Conservation (phyloP, 495 filamentous ascomycete species). For the Daldinia grandis region DNA sequence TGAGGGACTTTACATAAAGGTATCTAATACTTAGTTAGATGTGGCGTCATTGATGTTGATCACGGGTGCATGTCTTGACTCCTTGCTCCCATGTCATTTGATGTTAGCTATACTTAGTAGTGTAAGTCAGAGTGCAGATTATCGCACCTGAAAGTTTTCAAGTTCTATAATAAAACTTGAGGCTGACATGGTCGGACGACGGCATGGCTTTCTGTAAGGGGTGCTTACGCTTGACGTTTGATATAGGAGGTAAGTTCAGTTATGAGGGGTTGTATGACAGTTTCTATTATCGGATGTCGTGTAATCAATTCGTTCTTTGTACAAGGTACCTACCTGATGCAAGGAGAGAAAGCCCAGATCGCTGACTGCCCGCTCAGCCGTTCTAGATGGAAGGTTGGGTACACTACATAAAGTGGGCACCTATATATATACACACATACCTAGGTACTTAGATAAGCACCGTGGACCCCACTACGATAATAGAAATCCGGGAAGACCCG, state of each 20-base stretch:
- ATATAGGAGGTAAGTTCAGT: not conserved
- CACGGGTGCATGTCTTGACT: not conserved
- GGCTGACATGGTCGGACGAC: not conserved
- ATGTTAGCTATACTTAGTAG: not conserved
- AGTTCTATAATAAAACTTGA: not conserved
- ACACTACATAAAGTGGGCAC: not conserved
- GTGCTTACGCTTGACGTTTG: constrained; percentile 1
- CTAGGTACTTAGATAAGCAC: constrained; percentile 8
- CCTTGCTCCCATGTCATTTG: constrained; percentile 2
- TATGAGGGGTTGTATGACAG: not conserved
- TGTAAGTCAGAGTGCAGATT: not conserved
- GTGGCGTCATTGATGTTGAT: not conserved
- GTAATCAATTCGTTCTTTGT: not conserved
- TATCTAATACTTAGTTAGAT: too few species aligned
- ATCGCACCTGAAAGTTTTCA: not conserved
- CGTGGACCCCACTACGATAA: constrained; percentile 24
- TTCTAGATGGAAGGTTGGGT: not conserved
- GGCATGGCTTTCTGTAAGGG: not conserved
- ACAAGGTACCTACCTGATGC: not conserved
- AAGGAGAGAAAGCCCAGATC: constrained; percentile 11
- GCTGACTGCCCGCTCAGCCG: not conserved
- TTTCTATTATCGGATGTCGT: not conserved
- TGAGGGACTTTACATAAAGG: not conserved
- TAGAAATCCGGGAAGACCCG: constrained; percentile 26
- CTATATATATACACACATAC: too few species aligned